These are phyloP conservation scores for Collybiopsis confluens DNA, from an alignment of 768 basidiomycete species.

Conservation along the genomic window DNA sequence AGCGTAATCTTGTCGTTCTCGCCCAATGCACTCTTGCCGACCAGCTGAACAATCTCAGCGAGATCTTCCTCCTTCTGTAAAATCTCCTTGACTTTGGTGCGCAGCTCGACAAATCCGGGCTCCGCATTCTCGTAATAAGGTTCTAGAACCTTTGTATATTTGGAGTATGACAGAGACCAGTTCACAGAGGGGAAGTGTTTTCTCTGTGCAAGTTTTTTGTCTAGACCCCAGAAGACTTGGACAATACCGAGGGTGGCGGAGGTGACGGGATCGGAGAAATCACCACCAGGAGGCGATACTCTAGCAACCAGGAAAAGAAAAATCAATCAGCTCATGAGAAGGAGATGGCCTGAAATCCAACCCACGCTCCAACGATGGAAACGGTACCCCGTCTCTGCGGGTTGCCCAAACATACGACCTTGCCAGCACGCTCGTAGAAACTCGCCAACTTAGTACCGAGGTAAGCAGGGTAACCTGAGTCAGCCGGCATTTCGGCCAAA, in stretches of 20 bases:
- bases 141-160: constrained; percentile 93
- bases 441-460: constrained; percentile 91
- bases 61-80: constrained; percentile 98
- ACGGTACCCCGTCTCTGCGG: constrained; percentile 89
- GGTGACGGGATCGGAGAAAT: constrained; percentile 98
- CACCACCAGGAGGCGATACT: constrained; percentile 97
- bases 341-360: constrained; percentile 18
- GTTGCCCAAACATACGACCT: constrained; percentile 88
- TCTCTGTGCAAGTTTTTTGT: constrained; percentile 97
- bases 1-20: constrained; percentile 98
- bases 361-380: constrained; percentile 98
- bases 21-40: constrained; percentile 96
- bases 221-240: constrained; percentile 99
- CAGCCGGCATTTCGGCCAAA: constrained; percentile 98
- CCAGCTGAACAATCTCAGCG: constrained; percentile 98
- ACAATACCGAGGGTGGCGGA: constrained; percentile 97
- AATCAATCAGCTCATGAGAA: constrained; percentile 6
- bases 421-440: constrained; percentile 99
- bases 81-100: constrained; percentile 92
- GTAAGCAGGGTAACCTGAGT: constrained; percentile 98
- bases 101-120: constrained; percentile 93
- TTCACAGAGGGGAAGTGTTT: constrained; percentile 99
- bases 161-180: constrained; percentile 99
- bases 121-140: constrained; percentile 87
- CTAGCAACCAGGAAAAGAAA: constrained; percentile 38